phyloP scores from a whole-genome alignment of 2,329 filamentous ascomycete genomes.

The Penicillium frequentans region DNA sequence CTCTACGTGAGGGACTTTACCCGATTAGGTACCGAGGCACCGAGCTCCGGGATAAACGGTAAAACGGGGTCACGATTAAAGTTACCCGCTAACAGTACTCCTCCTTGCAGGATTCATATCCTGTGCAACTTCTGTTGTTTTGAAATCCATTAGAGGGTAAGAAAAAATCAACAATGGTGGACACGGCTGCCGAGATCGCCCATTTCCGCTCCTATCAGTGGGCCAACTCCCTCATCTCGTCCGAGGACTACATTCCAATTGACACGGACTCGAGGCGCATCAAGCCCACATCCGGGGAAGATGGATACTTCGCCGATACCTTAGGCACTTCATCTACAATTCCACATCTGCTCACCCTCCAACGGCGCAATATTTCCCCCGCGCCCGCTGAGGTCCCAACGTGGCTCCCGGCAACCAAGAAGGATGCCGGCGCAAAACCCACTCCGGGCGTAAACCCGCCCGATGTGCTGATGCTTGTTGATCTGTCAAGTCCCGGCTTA shows the following conservation, averaged over 20 bases:
- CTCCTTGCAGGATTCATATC: not conserved
- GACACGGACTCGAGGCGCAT: constrained; percentile 40
- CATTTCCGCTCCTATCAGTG: constrained; percentile 31
- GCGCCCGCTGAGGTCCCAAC: constrained; percentile 20
- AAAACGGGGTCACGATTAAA: not conserved
- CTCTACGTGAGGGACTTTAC: not conserved
- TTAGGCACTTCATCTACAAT: constrained; percentile 41
- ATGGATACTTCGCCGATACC: constrained; percentile 43
- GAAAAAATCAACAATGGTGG: constrained; percentile 12
- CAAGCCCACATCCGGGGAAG: constrained; percentile 44
- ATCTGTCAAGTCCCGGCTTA: constrained; percentile 36
- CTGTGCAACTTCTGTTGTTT: not conserved
- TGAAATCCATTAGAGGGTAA: not conserved
- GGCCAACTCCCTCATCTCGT: constrained; percentile 32
- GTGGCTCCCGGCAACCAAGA: constrained; percentile 27
- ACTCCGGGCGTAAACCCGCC: constrained; percentile 28
- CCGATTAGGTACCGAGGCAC: constrained; percentile 11
- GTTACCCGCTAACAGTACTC: not conserved
- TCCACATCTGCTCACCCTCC: constrained; percentile 42
- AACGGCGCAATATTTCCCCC: constrained; percentile 29
- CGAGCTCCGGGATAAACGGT: not conserved
- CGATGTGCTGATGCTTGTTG: constrained; percentile 39
- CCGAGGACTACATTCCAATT: constrained; percentile 38
- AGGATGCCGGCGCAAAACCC: constrained; percentile 22
- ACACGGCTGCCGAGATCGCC: constrained; percentile 16